These are phyloP conservation scores for Phellopilus nigrolimitatus DNA, from an alignment of 1,284 basidiomycete species.

Conservation along the genomic window DNA sequence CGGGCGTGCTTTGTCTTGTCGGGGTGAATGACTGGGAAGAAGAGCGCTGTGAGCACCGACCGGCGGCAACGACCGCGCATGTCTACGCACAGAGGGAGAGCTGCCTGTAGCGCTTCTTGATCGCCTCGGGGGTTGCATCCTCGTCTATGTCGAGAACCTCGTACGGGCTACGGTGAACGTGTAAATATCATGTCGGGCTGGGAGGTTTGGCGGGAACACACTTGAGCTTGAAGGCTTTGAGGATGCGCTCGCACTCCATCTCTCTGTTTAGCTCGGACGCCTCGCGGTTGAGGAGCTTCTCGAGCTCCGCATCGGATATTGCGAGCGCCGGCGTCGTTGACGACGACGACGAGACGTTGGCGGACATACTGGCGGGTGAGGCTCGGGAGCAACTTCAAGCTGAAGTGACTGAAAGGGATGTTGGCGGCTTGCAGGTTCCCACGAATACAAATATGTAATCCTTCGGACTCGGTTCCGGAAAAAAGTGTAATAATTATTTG, in stretches of 20 bases:
- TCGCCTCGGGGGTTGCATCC: constrained; percentile 57
- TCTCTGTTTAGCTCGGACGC: constrained; percentile 81
- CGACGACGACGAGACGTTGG: neutral
- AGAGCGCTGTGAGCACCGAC: constrained; percentile 36
- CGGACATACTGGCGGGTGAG: constrained; percentile 9
- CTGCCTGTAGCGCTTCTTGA: constrained; percentile 79
- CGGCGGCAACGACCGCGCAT: constrained; percentile 6
- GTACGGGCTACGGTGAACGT: constrained; percentile 53
- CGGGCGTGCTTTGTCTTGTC: constrained; percentile 76
- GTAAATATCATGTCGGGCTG: constrained; percentile 3
- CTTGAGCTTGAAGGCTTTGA: constrained; percentile 84
- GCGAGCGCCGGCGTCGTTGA: neutral
- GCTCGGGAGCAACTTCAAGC: too few relatives aligned
- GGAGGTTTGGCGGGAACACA: constrained; percentile 33
- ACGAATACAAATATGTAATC: constrained; percentile 2
- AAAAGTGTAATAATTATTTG: neutral
- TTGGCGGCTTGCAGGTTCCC: constrained; percentile 1
- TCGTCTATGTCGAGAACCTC: constrained; percentile 70
- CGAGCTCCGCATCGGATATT: constrained; percentile 44
- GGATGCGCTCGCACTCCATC: constrained; percentile 78
- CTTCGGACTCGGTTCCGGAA: neutral
- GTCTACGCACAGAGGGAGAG: constrained; percentile 74
- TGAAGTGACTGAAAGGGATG: neutral
- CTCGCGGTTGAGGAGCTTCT: constrained; percentile 70
- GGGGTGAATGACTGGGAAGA: constrained; percentile 73